Base-by-base conservation (phyloP, 345 rosid species). In the Moricandia moricandioides region DNA sequence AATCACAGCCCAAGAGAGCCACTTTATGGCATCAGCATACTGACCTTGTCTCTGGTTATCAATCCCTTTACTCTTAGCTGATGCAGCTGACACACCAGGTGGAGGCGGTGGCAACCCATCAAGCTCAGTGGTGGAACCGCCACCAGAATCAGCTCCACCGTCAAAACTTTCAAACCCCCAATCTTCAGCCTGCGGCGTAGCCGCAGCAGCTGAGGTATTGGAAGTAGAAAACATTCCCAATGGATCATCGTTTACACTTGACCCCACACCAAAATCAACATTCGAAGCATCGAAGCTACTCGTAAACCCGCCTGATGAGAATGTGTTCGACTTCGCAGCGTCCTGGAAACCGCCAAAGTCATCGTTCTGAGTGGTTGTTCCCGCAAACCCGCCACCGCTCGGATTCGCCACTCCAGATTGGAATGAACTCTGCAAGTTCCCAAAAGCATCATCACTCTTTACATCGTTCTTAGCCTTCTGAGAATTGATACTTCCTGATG, bases 41-140 rank as follows among this genome's bases (percentile, higher is more conserved):
- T 95, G 99, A 33, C 97, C 99, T 54, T 91, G 92, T 77, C 88
- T 90, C 83, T 92, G 87, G 71, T 87, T 87, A 73, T 95, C 96
- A 72, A 88, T 74, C 24, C 97, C 99, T 83, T 95, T 95, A 75
- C 62, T 83, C 91, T 86, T 95, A 39, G 99, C 99, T 10, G 85
- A 63, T 47, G 88, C 69, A 74, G 92, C 91, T 2, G 93, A 84
- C 13, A 92, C 79, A 7, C 99, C 97, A 12, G 96, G 82, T 7
- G 99, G 97, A 12, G 97, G 97, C 45, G 99, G 93, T 34, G 99
- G 97, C 81, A 95, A 91, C 69, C 97, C 97, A 67, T 95, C 99
- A 24, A 95, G 92, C 86, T 92, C 99, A 0, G 96, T 92, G 21
- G 96, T 95, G 17, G 85, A 70, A 60, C 85, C 84, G 8, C 84